These are phyloP conservation scores for Spathaspora arborariae DNA, from an alignment of 805 yeast genomes.

Conservation along the genomic window DNA sequence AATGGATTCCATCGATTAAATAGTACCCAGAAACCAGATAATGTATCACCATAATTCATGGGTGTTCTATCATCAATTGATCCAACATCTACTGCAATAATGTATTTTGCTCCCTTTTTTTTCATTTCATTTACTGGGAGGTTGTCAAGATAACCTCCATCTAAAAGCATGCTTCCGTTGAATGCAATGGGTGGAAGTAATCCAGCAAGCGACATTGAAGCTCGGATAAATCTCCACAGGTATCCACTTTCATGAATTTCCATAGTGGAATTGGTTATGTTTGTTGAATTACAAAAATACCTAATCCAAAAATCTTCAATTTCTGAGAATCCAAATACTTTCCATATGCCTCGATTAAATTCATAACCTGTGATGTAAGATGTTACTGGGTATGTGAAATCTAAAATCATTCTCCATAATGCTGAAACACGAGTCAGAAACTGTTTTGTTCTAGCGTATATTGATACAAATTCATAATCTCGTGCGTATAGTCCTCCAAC, in stretches of 20 bases:
- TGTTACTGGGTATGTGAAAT: constrained; percentile 88
- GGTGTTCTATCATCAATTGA: constrained; percentile 90
- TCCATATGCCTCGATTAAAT: constrained; percentile 97
- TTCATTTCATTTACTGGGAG: constrained; percentile 92
- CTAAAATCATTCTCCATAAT: constrained; percentile 79
- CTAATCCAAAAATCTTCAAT: constrained; percentile 96
- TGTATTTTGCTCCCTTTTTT: constrained; percentile 76
- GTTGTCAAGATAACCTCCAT: constrained; percentile 95
- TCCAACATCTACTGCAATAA: constrained; percentile 95
- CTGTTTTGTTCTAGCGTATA: constrained; percentile 84
- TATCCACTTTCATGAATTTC: constrained; percentile 90
- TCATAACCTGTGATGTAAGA: constrained; percentile 97
- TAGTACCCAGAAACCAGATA: constrained; percentile 90
- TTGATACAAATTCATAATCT: constrained; percentile 87
- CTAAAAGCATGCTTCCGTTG: constrained; percentile 88
- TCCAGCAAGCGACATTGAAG: constrained; percentile 96
- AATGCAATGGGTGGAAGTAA: constrained; percentile 84
- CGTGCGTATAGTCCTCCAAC: constrained; percentile 93
- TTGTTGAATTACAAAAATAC: constrained; percentile 87
- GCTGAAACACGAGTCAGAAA: constrained; percentile 81
- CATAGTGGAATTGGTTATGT: constrained; percentile 92
- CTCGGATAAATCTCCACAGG: constrained; percentile 93
- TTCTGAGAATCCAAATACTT: constrained; percentile 84
- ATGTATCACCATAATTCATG: constrained; percentile 86
- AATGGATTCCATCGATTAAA: constrained; percentile 88